A percentile compares a stretch with the other conserved stretches of the same genome.
Evolutionary conservation across 2,329 filamentous ascomycete species (phyloP).

Genomic region (Acarospora socialis): DNA sequence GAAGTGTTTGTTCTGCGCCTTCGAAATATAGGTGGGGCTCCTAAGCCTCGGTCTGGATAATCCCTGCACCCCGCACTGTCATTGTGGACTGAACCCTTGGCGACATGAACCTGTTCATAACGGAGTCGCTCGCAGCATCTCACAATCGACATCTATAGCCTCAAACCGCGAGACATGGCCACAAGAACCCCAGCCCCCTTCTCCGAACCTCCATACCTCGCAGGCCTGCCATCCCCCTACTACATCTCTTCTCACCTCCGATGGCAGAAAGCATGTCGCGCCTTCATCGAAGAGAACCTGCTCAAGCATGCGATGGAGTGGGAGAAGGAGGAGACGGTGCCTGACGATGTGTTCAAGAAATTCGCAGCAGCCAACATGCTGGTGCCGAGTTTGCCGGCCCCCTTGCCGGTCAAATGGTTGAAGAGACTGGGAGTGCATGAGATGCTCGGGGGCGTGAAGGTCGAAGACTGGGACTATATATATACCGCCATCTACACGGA

Average conservation of each 20-base stretch:
- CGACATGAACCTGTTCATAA: no score
- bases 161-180: no score
- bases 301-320: conserved; percentile 51
- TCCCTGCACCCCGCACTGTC: no score
- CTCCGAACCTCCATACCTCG: conserved; percentile 58
- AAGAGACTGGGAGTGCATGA: conserved; percentile 51
- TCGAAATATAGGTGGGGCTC: no score
- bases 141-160: no score
- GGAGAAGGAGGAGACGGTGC: conserved; percentile 51
- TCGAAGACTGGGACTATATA: conserved; percentile 62
- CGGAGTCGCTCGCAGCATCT: no score
- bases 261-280: conserved; percentile 55
- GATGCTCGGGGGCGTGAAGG: conserved; percentile 49
- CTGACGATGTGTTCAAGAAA: conserved; percentile 46
- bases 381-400: conserved; percentile 53
- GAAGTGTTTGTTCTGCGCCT: no score
- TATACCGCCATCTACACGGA: conserved; percentile 57
- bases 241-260: conserved; percentile 50
- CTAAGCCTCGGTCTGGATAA: no score
- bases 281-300: conserved; percentile 51
- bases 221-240: conserved; percentile 56
- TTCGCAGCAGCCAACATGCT: conserved; percentile 56
- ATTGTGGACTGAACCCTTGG: no score
- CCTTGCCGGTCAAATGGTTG: conserved; percentile 53
- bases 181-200: conserved; percentile 41